phyloP scores from a whole-genome alignment of 345 rosid genomes.

The Citrus reticulata region DNA sequence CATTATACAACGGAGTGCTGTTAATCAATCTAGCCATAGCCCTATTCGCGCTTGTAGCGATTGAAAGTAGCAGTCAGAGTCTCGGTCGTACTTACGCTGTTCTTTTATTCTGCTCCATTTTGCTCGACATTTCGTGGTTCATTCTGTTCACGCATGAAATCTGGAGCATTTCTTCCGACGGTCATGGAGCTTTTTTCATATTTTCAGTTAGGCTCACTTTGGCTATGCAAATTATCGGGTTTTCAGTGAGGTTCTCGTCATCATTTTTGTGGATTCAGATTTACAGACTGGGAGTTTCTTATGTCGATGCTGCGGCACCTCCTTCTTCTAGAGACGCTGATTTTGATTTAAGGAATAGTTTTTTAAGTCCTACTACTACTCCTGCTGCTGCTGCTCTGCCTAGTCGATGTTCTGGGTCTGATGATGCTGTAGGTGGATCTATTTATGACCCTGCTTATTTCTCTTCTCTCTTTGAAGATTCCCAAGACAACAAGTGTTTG shows the following conservation, averaged over 20 bases:
- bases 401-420: conserved; percentile 41
- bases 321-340: conserved; percentile 40
- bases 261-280: conserved; percentile 91
- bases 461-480: conserved; percentile 60
- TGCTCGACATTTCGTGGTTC: conserved; percentile 71
- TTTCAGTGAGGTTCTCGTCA: conserved; percentile 70
- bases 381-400: conserved; percentile 23
- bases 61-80: conserved; percentile 80
- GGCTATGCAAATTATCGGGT: conserved; percentile 80
- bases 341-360: conserved; percentile 61
- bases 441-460: conserved; percentile 58
- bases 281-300: conserved; percentile 71
- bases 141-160: conserved; percentile 59
- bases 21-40: conserved; percentile 67
- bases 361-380: conserved; percentile 54
- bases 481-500: conserved; percentile 36
- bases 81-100: conserved; percentile 79
- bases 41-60: conserved; percentile 81
- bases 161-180: conserved; percentile 61
- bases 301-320: conserved; percentile 24
- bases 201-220: conserved; percentile 76
- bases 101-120: conserved; percentile 65
- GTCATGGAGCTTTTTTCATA: conserved; percentile 42
- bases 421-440: conserved; percentile 60
- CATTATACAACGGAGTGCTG: conserved; percentile 81